Evolutionary conservation across 2,329 filamentous ascomycete species (phyloP).

Genomic region (Aphanocladium album): DNA sequence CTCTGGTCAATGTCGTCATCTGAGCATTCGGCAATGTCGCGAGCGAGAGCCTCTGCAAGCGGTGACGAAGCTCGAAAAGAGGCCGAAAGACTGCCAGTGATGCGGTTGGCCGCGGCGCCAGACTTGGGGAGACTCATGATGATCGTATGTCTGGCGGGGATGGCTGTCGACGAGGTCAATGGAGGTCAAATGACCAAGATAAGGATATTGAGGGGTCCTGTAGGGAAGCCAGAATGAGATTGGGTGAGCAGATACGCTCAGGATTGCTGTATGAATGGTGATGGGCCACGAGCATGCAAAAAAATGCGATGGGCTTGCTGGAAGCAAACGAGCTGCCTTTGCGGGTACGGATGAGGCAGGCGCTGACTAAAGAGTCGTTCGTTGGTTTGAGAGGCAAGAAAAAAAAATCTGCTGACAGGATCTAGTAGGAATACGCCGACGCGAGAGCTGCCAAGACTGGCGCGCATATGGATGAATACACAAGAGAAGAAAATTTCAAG

Average conservation of each 20-base stretch:
- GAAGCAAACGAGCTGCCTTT: background rate
- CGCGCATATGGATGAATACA: background rate
- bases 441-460: background rate
- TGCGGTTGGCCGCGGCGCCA: constrained; percentile 15
- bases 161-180: background rate
- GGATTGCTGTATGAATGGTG: background rate
- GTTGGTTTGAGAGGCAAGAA: background rate
- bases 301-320: background rate
- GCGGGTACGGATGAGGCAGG: background rate
- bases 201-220: background rate
- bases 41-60: constrained; percentile 60
- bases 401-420: background rate
- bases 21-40: constrained; percentile 61
- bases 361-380: background rate
- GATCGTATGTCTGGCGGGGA: too few species aligned
- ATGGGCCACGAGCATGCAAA: background rate
- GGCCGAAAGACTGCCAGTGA: constrained; percentile 28
- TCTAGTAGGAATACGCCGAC: background rate
- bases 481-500: background rate
- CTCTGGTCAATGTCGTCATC: constrained; percentile 45
- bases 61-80: constrained; percentile 59
- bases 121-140: constrained; percentile 10
- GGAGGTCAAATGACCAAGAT: background rate
- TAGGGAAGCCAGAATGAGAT: background rate
- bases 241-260: background rate